phyloP scores from a whole-genome alignment of 306 rosid genomes.

The Carpinus viminea region DNA sequence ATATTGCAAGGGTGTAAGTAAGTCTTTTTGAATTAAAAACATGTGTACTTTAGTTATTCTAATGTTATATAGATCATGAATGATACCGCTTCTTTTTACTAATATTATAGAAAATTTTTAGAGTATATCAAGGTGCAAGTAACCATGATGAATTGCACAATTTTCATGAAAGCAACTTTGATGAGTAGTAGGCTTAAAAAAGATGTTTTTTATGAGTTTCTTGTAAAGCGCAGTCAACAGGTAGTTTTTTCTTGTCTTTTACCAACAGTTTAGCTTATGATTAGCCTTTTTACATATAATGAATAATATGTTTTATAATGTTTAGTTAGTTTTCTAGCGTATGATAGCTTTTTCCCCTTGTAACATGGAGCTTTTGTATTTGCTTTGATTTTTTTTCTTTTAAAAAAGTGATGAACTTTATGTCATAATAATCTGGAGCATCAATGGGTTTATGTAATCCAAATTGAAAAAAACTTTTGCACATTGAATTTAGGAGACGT shows the following conservation, averaged over 20 bases:
- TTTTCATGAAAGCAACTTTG: slow-evolving; percentile 85
- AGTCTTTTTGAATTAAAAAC: slow-evolving; percentile 21
- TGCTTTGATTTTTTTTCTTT: background rate
- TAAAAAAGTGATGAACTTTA: background rate
- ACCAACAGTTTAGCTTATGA: slow-evolving; percentile 13
- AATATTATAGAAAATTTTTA: slow-evolving; percentile 67
- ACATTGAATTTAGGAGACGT: background rate
- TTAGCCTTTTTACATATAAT: slow-evolving; percentile 4
- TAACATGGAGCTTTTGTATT: background rate
- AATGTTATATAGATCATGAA: slow-evolving; percentile 14
- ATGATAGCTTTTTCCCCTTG: background rate
- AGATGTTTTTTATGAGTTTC: slow-evolving; percentile 90
- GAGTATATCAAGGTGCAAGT: slow-evolving; percentile 96
- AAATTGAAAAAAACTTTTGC: background rate
- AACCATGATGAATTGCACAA: slow-evolving; percentile 95
- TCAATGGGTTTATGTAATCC: background rate
- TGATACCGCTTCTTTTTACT: slow-evolving; percentile 17
- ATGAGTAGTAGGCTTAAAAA: slow-evolving; percentile 97
- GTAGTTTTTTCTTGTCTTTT: slow-evolving; percentile 33
- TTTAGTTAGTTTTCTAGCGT: background rate
- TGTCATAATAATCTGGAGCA: background rate
- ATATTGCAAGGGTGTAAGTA: slow-evolving; percentile 97
- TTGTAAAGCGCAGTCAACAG: slow-evolving; percentile 95
- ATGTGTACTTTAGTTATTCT: background rate
- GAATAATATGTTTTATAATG: background rate